Percentiles rank a stretch among this genome's conserved stretches.
Conservation (phyloP, 2,329 filamentous ascomycete species). For the Grosmannia huntii region DNA sequence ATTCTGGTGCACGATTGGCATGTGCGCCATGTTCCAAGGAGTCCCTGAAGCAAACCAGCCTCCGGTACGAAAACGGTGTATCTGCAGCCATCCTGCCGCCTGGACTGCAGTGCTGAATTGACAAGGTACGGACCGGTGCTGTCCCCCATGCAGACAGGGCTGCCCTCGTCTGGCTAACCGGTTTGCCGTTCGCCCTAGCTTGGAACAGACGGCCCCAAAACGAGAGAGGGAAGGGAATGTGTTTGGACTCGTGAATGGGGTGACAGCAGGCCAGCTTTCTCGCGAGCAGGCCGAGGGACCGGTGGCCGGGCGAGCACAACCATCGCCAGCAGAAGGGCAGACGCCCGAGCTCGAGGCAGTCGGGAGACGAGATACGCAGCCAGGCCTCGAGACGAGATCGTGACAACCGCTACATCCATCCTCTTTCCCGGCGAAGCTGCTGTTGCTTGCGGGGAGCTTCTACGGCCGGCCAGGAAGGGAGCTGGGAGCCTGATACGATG, state of each 20-base stretch:
- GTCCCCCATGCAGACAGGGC: not conserved
- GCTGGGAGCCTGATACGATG: conserved; percentile 3
- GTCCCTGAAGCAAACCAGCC: not conserved
- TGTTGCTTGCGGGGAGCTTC: too few relatives aligned
- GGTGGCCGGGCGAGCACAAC: conserved; percentile 4
- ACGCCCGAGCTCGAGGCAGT: not conserved
- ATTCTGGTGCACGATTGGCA: not conserved
- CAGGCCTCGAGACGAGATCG: not conserved
- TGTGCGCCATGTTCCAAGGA: not conserved
- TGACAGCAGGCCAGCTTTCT: not conserved
- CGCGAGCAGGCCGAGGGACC: not conserved
- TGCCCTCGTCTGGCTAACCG: not conserved
- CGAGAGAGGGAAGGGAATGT: not conserved
- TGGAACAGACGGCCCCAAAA: not conserved
- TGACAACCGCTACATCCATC: not conserved
- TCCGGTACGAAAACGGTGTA: not conserved
- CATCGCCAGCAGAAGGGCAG: not conserved
- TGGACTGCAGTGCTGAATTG: not conserved
- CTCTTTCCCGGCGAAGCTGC: not conserved
- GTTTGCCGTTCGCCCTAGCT: not conserved
- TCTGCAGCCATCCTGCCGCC: not conserved
- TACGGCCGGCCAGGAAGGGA: too few relatives aligned
- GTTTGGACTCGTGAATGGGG: not conserved
- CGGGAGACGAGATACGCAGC: not conserved
- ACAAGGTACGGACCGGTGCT: not conserved